Percentiles rank a stretch among this genome's conserved stretches.
phyloP scores from a whole-genome alignment of 441 rosid species.

The Populus tomentosa region DNA sequence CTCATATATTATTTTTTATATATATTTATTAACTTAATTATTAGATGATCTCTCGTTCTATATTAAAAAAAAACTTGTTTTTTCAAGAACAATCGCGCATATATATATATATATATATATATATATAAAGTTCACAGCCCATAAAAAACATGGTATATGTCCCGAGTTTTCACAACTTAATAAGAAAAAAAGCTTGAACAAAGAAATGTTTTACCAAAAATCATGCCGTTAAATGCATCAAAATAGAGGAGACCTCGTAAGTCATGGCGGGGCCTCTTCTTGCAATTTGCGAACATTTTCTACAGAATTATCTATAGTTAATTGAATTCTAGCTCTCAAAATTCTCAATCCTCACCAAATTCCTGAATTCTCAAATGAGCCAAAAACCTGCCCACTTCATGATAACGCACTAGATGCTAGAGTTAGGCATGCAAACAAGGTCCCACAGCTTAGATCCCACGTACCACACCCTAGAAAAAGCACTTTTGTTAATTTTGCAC shows the following conservation, averaged over 20 bases:
- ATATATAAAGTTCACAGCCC: too few species aligned
- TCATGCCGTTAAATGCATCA: neutral
- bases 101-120: too few species aligned
- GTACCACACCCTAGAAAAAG: conserved; percentile 26
- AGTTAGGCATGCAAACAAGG: conserved; percentile 27
- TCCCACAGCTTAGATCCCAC: conserved; percentile 28
- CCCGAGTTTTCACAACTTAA: neutral
- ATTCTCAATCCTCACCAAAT: neutral
- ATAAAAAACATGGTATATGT: too few species aligned
- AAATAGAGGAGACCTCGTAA: neutral
- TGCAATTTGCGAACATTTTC: neutral
- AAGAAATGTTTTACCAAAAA: neutral
- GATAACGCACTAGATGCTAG: conserved; percentile 19
- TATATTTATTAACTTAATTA: too few species aligned
- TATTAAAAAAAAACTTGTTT: too few species aligned
- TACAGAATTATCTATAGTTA: neutral
- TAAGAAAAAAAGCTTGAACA: neutral
- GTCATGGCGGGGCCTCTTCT: neutral
- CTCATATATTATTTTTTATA: too few species aligned
- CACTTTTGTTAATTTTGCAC: neutral
- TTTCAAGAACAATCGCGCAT: too few species aligned
- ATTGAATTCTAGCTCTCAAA: neutral
- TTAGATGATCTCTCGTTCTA: accelerated
- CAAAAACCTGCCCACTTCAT: conserved; percentile 22
- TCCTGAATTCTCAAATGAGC: neutral